phyloP scores from a whole-genome alignment of 176 grass and related monocot genomes.

The Dendrocalamus sinicus region DNA sequence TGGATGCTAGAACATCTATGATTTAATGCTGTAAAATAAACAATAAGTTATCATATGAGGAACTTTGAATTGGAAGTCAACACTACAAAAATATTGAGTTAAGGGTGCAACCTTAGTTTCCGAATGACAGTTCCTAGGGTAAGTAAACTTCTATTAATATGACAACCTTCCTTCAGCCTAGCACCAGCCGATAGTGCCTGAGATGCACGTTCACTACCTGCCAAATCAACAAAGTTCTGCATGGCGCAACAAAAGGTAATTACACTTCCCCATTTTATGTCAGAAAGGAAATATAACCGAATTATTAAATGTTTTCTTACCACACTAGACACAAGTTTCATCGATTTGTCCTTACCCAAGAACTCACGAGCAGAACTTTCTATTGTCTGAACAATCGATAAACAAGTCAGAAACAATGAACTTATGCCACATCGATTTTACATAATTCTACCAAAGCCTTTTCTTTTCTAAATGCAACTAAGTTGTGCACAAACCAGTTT shows the following conservation, averaged over 20 bases:
- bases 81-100: constrained; percentile 12
- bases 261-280: neutral
- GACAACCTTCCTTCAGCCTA: constrained; percentile 94
- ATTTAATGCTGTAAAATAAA: constrained; percentile 18
- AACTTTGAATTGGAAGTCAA: constrained; percentile 24
- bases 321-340: constrained; percentile 79
- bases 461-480: constrained; percentile 31
- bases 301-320: constrained; percentile 55
- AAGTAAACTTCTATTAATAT: constrained; percentile 92
- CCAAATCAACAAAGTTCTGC: constrained; percentile 95
- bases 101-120: constrained; percentile 73
- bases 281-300: constrained; percentile 17
- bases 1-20: neutral
- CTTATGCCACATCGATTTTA: constrained; percentile 25
- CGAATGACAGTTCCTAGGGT: constrained; percentile 87
- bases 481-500: constrained; percentile 69
- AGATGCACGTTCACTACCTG: constrained; percentile 87
- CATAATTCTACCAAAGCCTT: constrained; percentile 11
- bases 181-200: constrained; percentile 80
- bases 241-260: constrained; percentile 33
- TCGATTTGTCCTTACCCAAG: constrained; percentile 85
- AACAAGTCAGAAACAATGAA: constrained; percentile 43
- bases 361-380: constrained; percentile 85
- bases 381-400: constrained; percentile 67
- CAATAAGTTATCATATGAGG: neutral